Base-by-base conservation (phyloP, 352 stramenopile genomes). In the Globisporangium parvum region DNA sequence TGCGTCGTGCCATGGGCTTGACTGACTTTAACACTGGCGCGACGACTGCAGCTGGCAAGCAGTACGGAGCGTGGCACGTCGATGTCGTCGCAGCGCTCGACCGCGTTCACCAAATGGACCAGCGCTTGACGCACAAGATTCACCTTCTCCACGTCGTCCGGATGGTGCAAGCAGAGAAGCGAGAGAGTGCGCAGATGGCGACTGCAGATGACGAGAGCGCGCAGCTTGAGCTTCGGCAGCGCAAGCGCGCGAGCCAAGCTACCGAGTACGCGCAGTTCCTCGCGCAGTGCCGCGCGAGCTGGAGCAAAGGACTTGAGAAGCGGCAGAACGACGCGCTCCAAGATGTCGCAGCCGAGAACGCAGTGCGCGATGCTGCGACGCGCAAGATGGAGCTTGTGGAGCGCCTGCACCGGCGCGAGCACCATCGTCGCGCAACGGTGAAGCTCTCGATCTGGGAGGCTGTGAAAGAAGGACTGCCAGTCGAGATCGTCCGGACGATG, bases 401-500 rank as follows among this genome's bases (percentile, higher is more conserved):
- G 33, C 59, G 48, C 21, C 59, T 66, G 14, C 46, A 59, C 51
- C 55, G 58, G 17, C 56, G 47, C 15, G 68, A 78, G 10, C 35
- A 51, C 15, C 50, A 74, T 1, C 52, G 59, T 2, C 69, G 67
- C 11, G 57, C 55, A 24, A 71, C 68, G 8, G 41, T 61, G 2
- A 87, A 83, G 26, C 37, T 88, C 12, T 87, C 77, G 0, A 85
- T 87, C 28, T 90, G 80, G 80, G 80, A 90, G 54, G 77, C 80
- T 9, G 67, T 73, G 1, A 77, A 72, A 48, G 80, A 80, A 60
- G 80, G 80, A 2, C 42, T 67, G 6, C 24, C 69, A 1, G 72
- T 87, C 0, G 71, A 86, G 2, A 58, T 71, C 15, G 60, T 90
- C 42, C 74, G 71, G 20, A 47, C 72, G 3, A 76, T 88, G 66